A percentile compares a stretch with the other conserved stretches of the same genome.
Conservation (phyloP, 148 eudicot genomes). For the Camellia sinensis region DNA sequence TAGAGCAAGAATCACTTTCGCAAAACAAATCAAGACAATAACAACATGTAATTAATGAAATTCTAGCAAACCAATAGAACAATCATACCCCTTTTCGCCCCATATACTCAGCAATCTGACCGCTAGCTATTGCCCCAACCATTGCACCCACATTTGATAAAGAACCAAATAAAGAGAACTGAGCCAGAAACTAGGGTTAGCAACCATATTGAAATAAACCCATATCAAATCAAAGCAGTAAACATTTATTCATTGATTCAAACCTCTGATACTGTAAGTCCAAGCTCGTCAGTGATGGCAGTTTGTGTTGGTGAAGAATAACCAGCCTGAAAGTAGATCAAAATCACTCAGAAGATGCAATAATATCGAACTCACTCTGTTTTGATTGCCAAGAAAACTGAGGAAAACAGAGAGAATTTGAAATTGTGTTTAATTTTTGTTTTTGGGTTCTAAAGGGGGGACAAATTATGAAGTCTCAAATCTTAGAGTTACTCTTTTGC, state of each 20-base stretch:
- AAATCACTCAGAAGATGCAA: neutral
- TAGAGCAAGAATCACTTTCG: neutral
- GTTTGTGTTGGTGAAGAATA: conserved; percentile 89
- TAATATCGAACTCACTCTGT: neutral
- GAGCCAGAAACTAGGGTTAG: conserved; percentile 21
- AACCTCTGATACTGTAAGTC: conserved; percentile 83
- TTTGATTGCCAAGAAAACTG: conserved; percentile 8
- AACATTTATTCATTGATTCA: conserved; percentile 3
- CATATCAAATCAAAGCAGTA: conserved; percentile 13
- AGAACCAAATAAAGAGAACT: conserved; percentile 92
- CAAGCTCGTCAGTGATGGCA: conserved; percentile 66
- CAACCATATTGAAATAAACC: neutral
- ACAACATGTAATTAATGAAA: neutral
- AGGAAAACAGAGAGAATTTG: neutral
- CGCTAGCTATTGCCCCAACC: conserved; percentile 98
- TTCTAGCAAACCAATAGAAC: neutral
- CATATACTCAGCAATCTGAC: conserved; percentile 94
- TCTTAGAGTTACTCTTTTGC: neutral
- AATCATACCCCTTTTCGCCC: conserved; percentile 85
- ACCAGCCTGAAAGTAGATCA: conserved; percentile 49
- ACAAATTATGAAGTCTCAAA: neutral
- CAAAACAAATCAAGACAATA: neutral
- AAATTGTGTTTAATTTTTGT: neutral
- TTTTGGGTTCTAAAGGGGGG: neutral
- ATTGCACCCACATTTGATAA: conserved; percentile 96